phyloP scores from a whole-genome alignment of 1,139 yeast genomes.

The Candida labiduridarum region DNA sequence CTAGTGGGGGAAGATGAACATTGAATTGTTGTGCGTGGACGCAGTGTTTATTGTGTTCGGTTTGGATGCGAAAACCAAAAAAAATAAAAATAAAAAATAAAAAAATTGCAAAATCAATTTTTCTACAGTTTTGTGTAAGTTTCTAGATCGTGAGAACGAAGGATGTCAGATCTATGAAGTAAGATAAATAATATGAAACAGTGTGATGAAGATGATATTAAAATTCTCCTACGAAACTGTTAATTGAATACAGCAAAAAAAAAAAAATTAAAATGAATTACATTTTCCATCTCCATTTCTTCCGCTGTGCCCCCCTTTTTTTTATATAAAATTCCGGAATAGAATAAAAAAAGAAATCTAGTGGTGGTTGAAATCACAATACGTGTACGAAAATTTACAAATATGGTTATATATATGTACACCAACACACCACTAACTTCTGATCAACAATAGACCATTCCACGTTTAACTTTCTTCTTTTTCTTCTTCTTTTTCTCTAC shows the following conservation, averaged over 20 bases:
- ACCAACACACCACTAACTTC: too few relatives aligned
- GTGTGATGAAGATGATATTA: neutral
- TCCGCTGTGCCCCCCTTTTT: neutral
- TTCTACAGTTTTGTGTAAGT: neutral
- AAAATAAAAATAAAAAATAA: too few relatives aligned
- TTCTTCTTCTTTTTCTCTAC: too few relatives aligned
- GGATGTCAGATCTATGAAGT: neutral
- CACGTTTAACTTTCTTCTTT: too few relatives aligned
- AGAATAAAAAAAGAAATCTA: neutral
- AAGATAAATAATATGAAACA: neutral
- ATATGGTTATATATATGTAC: too few relatives aligned
- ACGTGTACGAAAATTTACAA: too few relatives aligned
- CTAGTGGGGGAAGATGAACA: too few relatives aligned
- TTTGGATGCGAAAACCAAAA: neutral
- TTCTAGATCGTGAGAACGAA: too few relatives aligned
- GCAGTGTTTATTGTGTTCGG: neutral
- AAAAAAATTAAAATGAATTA: neutral
- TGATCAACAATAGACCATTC: too few relatives aligned
- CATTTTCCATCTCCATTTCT: neutral
- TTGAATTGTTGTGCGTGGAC: neutral
- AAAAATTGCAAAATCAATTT: neutral
- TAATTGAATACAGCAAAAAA: neutral
- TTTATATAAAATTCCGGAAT: neutral
- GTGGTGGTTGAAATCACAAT: neutral
- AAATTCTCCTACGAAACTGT: conserved; percentile 2